These are phyloP conservation scores for Cadophora sp. DNA, from an alignment of 2,329 filamentous ascomycete genomes.

Conservation along the genomic window DNA sequence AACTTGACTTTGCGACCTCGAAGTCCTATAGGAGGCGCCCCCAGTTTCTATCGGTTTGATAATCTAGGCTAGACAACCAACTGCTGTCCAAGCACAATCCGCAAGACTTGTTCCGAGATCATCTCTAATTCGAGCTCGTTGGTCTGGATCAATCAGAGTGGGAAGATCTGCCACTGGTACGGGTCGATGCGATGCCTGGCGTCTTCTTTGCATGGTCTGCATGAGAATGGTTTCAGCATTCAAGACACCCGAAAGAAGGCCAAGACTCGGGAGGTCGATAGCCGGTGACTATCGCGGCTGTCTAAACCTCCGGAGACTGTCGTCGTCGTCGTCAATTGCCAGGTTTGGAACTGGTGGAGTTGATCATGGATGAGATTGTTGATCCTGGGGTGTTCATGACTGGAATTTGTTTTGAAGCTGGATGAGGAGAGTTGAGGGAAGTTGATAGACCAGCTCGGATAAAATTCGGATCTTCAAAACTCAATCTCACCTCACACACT, in stretches of 20 bases:
- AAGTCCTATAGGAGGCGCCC: constrained; percentile 3
- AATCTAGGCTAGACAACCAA: constrained; percentile 5
- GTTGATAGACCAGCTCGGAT: neutral
- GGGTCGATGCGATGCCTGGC: constrained; percentile 4
- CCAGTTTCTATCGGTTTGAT: constrained; percentile 20
- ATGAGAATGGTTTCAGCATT: constrained; percentile 21
- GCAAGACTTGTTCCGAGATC: neutral
- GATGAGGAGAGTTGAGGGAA: neutral
- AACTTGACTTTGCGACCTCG: constrained; percentile 14
- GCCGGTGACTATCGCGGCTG: constrained; percentile 10
- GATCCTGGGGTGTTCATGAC: neutral
- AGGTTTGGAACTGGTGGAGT: neutral
- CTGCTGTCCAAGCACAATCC: constrained; percentile 16
- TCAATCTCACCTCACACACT: neutral
- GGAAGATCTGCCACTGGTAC: constrained; percentile 18
- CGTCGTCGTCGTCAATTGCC: neutral
- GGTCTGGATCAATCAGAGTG: constrained; percentile 1
- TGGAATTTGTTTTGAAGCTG: neutral
- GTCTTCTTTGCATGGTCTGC: constrained; percentile 20
- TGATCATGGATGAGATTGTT: constrained; percentile 1
- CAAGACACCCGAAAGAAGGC: constrained; percentile 14
- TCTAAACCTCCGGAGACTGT: neutral
- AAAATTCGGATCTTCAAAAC: constrained; percentile 2
- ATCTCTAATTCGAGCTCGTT: neutral
- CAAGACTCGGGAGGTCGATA: constrained; percentile 18